These are phyloP conservation scores for Penicillium alfredii DNA, from an alignment of 495 filamentous ascomycete genomes.

Conservation along the genomic window DNA sequence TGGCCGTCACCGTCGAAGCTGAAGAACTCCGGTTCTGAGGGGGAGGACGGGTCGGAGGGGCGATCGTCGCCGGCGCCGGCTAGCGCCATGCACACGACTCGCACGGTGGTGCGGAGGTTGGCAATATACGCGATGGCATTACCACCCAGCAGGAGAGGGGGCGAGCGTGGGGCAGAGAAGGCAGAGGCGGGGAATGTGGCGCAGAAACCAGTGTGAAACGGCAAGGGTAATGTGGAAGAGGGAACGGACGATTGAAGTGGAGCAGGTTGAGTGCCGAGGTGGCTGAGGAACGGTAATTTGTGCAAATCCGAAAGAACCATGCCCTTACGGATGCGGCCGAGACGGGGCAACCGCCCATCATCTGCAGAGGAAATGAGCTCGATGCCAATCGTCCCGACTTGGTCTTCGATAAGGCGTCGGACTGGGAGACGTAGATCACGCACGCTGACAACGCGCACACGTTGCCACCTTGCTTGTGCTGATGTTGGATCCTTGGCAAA, in stretches of 20 bases:
- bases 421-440: conserved; percentile 84
- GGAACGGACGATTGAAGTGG: conserved; percentile 27
- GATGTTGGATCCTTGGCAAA: conserved; percentile 23
- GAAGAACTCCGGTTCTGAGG: conserved; percentile 55
- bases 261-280: no score
- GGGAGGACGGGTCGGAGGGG: conserved; percentile 26
- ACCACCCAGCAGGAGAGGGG: conserved; percentile 48
- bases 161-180: conserved; percentile 35
- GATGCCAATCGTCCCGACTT: conserved; percentile 87
- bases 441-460: conserved; percentile 73
- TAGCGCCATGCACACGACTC: conserved; percentile 52
- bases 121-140: conserved; percentile 78
- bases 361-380: conserved; percentile 43
- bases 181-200: conserved; percentile 40
- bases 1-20: conserved; percentile 54
- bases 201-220: conserved; percentile 42
- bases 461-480: conserved; percentile 56
- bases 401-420: conserved; percentile 65
- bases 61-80: conserved; percentile 26
- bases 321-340: conserved; percentile 65
- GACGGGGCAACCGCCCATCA: conserved; percentile 17
- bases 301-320: conserved; percentile 68
- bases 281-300: no score
- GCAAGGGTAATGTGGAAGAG: conserved; percentile 21
- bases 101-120: conserved; percentile 75